Evolutionary conservation across 768 basidiomycete genomes (phyloP), one percentile per base, ranked within the genome.

Genomic region (Butyriboletus loyo): DNA sequence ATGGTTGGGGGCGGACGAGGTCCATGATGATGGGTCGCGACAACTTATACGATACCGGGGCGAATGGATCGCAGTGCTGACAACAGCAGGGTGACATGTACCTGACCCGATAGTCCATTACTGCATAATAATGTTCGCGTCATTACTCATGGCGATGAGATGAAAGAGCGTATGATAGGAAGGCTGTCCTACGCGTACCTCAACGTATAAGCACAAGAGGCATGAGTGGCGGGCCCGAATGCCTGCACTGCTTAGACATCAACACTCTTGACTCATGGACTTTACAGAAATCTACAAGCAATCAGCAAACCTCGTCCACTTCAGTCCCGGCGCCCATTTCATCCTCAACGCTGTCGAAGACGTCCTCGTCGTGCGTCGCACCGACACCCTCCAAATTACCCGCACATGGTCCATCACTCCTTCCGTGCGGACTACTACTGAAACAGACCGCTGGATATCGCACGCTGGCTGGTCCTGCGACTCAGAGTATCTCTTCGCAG

Each of bases 311-410:
- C 79, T 90, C 38, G 89, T 90, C 54, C 67, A 77, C 17, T 94
- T 92, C 73, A 95, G 92, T 60, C 86, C 91, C 2, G 92, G 92
- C 14, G 82, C 89, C 0, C 88, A 93, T 52, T 92, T 93, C 63
- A 79, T 96, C 57, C 81, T 94, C 21, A 91, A 86, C 8, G 87
- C 89, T 2, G 77, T 88, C 25, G 78, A 86, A 57, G 85, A 92
- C 62, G 78, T 89, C 48, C 75, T 97, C 46, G 84, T 97, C 58
- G 78, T 98, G 17, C 83, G 94, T 38, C 86, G 88, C 41, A 81
- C 92, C 9, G 86, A 92, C 61, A 87, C 87, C 21, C 85, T 96
- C 60, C 85, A 88, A 60, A 86, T 96, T 44, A 82, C 85, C 17
- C 79, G 89, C 49, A 87, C 90, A 19, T 95, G 89, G 88, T 76